A percentile compares a stretch with the other conserved stretches of the same genome.
These are phyloP conservation scores for Cyamopsis tetragonoloba DNA, from an alignment of 306 rosid species.

Conservation along the genomic window DNA sequence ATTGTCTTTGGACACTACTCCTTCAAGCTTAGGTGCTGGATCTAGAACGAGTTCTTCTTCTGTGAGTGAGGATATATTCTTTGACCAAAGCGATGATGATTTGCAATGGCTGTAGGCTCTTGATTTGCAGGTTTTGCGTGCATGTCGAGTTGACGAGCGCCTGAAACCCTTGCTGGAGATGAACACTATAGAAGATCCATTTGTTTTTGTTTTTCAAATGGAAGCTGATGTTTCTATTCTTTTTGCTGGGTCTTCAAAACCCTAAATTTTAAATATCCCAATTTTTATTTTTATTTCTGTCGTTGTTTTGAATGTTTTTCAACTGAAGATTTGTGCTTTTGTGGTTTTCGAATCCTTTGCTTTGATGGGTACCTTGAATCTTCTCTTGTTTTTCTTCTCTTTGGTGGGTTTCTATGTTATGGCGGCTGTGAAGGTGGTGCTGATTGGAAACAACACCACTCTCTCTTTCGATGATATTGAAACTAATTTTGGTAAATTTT, in stretches of 20 bases:
- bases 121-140: slow-evolving; percentile 87
- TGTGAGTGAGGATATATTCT: slow-evolving; percentile 43
- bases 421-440: slow-evolving; percentile 66
- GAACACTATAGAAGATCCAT: slow-evolving; percentile 35
- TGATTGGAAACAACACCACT: slow-evolving; percentile 75
- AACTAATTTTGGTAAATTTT: slow-evolving; percentile 89
- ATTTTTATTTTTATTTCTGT: not conserved
- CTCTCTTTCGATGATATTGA: slow-evolving; percentile 87
- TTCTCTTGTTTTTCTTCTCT: slow-evolving; percentile 37
- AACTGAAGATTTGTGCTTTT: slow-evolving; percentile 29
- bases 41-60: slow-evolving; percentile 29
- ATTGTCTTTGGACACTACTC: slow-evolving; percentile 27
- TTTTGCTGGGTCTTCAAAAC: slow-evolving; percentile 29
- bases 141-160: slow-evolving; percentile 90
- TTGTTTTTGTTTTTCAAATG: slow-evolving; percentile 47
- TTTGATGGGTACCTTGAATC: slow-evolving; percentile 42
- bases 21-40: slow-evolving; percentile 34
- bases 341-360: slow-evolving; percentile 19
- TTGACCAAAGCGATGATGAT: slow-evolving; percentile 74
- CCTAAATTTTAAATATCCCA: slow-evolving; percentile 32
- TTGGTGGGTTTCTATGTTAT: slow-evolving; percentile 37
- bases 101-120: slow-evolving; percentile 89
- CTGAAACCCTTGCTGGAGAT: slow-evolving; percentile 86
- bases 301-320: slow-evolving; percentile 2
- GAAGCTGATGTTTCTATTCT: slow-evolving; percentile 82